A percentile compares a stretch with the other conserved stretches of the same genome.
Evolutionary conservation across 257 asterid genomes (phyloP).

Genomic region (Solanum sejunctum): DNA sequence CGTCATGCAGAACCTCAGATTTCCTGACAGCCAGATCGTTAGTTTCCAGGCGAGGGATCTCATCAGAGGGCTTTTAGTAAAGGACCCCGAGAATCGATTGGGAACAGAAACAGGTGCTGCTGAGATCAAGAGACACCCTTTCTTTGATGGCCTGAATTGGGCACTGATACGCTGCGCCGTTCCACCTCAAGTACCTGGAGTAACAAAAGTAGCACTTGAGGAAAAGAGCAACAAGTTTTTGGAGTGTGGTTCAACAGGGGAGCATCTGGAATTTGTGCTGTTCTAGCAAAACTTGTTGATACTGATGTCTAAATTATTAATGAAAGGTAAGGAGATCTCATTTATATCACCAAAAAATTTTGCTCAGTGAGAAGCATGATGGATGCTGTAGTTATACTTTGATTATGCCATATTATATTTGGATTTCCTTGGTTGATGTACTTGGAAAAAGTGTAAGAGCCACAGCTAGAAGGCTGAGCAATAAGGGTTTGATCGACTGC

Average conservation of each 20-base stretch:
- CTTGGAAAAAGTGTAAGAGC: background rate
- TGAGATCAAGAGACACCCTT: conserved; percentile 61
- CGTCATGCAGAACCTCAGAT: conserved; percentile 37
- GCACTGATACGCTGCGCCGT: conserved; percentile 54
- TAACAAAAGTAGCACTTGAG: conserved; percentile 2
- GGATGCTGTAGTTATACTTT: background rate
- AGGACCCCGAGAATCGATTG: conserved; percentile 50
- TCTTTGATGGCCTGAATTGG: conserved; percentile 59
- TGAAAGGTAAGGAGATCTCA: background rate
- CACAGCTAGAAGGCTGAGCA: background rate
- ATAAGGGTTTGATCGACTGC: background rate
- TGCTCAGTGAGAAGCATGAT: background rate
- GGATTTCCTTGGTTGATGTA: background rate
- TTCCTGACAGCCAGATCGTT: conserved; percentile 48
- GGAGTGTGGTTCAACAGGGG: background rate
- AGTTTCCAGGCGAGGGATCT: conserved; percentile 62
- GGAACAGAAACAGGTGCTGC: conserved; percentile 62
- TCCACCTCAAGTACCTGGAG: conserved; percentile 54
- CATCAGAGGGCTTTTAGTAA: conserved; percentile 45
- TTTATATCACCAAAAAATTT: background rate
- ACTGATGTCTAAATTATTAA: background rate
- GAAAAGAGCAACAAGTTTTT: conserved; percentile 8
- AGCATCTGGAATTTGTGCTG: background rate
- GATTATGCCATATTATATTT: background rate
- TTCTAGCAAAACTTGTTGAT: background rate